These are phyloP conservation scores for Haplosporangium sp. DNA, from an alignment of 371 early-diverging fungal genomes.

Conservation along the genomic window DNA sequence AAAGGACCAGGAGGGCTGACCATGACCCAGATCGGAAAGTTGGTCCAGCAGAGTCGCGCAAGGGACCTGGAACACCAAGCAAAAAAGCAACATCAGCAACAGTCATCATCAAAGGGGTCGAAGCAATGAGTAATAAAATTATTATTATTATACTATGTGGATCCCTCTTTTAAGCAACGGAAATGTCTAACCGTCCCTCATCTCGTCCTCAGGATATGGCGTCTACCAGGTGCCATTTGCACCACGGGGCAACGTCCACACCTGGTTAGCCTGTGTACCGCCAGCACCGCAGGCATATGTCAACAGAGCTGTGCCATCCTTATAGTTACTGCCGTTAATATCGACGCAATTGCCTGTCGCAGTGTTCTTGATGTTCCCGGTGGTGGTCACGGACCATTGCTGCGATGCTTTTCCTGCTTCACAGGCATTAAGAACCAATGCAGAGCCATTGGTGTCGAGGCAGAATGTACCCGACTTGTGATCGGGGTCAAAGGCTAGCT, in stretches of 20 bases:
- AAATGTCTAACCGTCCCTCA: no score
- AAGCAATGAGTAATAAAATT: not conserved
- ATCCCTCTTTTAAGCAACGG: no score
- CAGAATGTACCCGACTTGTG: slow-evolving; percentile 40
- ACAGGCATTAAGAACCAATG: slow-evolving; percentile 38
- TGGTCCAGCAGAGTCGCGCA: slow-evolving; percentile 40
- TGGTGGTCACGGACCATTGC: slow-evolving; percentile 39
- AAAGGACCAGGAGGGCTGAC: slow-evolving; percentile 52
- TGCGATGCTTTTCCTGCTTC: slow-evolving; percentile 24
- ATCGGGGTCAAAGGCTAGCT: slow-evolving; percentile 42
- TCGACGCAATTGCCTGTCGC: slow-evolving; percentile 41
- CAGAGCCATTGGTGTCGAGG: slow-evolving; percentile 35
- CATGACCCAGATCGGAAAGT: slow-evolving; percentile 44
- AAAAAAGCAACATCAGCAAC: slow-evolving; percentile 17
- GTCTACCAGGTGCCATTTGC: slow-evolving; percentile 45
- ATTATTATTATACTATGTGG: no score
- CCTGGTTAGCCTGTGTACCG: slow-evolving; percentile 46
- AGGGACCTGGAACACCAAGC: slow-evolving; percentile 29
- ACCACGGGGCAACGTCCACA: slow-evolving; percentile 46
- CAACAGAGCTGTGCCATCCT: slow-evolving; percentile 29
- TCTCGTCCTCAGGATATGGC: no score
- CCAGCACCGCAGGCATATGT: slow-evolving; percentile 29
- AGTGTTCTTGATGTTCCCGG: slow-evolving; percentile 40
- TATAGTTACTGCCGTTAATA: slow-evolving; percentile 17
- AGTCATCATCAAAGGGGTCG: not conserved